Evolutionary conservation across 2,329 filamentous ascomycete species (phyloP), one percentile per base, ranked within the genome.

Genomic region (Pseudogymnoascus sp.): DNA sequence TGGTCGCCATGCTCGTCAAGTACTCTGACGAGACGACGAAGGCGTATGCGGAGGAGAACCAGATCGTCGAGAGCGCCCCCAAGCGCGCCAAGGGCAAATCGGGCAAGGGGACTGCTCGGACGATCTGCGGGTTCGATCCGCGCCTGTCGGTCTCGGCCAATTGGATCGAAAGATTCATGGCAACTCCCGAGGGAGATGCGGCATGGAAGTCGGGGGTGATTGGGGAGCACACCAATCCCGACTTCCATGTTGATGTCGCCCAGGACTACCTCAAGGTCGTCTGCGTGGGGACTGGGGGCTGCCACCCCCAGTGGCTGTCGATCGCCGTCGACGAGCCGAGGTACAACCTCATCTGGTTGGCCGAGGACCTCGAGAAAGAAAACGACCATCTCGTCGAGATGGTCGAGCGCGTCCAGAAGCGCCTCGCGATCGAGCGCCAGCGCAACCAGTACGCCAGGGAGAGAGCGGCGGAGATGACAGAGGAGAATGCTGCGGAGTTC

Each of bases 21-120:
- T 55, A 55, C 49, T 55, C 49, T n/a, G 28, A 18, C 9, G n/a
- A 55, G 21, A 55, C 49, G 25, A 18, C 28, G 25, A 55, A 55
- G 5, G 12, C 12, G 49, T 55, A 33, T 4, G 49, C 21, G n/a
- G 49, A 33, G 25, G 49, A 55, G n/a, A 55, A 55, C 49, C 12
- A 33, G 25, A 33, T 55, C 25, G 49, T 31, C 8, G 25, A 55
- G 49, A 18, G 6, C 6, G 49, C 49, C n/a, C 49, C 49, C 25
- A 55, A 55, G 49, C 49, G 49, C 49, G 49, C 49, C 49, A 55
- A 55, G 25, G 49, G 7, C 4, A 55, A 52, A 14, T 52, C 49
- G 25, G 49, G 49, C 2, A 55, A 55, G 49, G 14, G 8, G n/a
- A n/a, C 5, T 6, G 9, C 49, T 3, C 49, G 12, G 25, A 55